phyloP scores from a whole-genome alignment of 164 flowering plant species.

The Amborella trichopoda region DNA sequence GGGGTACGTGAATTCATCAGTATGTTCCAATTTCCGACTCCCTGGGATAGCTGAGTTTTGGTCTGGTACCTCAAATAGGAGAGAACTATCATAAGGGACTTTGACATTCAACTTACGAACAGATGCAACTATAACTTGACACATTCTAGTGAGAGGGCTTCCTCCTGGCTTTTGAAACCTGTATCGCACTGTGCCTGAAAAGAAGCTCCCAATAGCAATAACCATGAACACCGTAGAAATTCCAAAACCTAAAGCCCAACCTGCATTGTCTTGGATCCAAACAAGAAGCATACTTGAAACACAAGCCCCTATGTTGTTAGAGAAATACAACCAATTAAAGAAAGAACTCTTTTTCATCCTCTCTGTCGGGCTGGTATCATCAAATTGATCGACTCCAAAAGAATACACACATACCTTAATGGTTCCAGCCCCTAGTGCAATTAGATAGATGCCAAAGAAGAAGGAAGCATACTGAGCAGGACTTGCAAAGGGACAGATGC shows the following conservation, averaged over 20 bases:
- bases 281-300: constrained; percentile 47
- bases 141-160: constrained; percentile 52
- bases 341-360: constrained; percentile 53
- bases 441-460: constrained; percentile 52
- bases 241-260: constrained; percentile 76
- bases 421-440: constrained; percentile 63
- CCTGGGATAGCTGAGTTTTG: constrained; percentile 38
- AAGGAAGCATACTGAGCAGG: constrained; percentile 45
- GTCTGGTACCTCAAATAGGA: constrained; percentile 36
- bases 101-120: constrained; percentile 29
- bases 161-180: constrained; percentile 68
- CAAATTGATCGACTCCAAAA: constrained; percentile 67
- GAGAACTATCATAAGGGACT: constrained; percentile 35
- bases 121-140: constrained; percentile 52
- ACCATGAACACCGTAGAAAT: constrained; percentile 63
- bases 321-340: constrained; percentile 68
- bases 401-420: constrained; percentile 60
- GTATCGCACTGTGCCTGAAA: constrained; percentile 46
- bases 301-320: constrained; percentile 56
- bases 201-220: constrained; percentile 42
- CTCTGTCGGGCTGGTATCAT: constrained; percentile 50
- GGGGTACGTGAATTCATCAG: constrained; percentile 38
- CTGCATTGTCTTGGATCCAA: constrained; percentile 59
- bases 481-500: constrained; percentile 41
- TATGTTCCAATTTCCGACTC: constrained; percentile 50